A percentile compares a stretch with the other conserved stretches of the same genome.
These are phyloP conservation scores for Letharia columbiana DNA, from an alignment of 495 filamentous ascomycete genomes.

Conservation along the genomic window DNA sequence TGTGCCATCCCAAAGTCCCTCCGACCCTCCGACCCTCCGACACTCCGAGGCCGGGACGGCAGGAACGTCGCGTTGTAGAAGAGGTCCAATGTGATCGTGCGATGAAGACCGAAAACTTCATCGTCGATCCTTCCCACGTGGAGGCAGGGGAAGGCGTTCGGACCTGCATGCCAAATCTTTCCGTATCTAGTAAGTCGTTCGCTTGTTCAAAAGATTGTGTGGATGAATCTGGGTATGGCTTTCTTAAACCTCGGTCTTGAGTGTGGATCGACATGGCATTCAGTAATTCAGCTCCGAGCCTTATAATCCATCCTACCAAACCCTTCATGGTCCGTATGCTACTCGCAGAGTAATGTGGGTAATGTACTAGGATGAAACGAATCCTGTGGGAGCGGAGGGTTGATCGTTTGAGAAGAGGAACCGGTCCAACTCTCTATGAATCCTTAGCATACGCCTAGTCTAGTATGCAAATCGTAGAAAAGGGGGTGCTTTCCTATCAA, in stretches of 20 bases:
- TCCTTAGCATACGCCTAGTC: neutral
- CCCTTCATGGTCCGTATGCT: neutral
- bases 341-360: neutral
- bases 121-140: conserved; percentile 14
- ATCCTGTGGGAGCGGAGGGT: neutral
- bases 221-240: neutral
- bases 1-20: neutral
- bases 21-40: neutral
- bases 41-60: neutral
- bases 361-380: neutral
- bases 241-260: no score
- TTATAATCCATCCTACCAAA: neutral
- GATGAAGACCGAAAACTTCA: neutral
- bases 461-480: neutral
- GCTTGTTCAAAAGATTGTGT: conserved; percentile 7
- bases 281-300: neutral
- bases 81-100: conserved; percentile 5
- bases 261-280: neutral
- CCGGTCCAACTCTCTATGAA: neutral
- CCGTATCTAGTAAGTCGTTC: conserved; percentile 2
- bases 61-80: neutral
- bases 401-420: neutral
- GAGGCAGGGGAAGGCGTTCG: conserved; percentile 11
- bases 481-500: neutral
- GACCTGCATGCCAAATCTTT: conserved; percentile 15